A percentile compares a stretch with the other conserved stretches of the same genome.
These are phyloP conservation scores for Leccinum boreale DNA, from an alignment of 768 basidiomycete genomes.

Conservation along the genomic window DNA sequence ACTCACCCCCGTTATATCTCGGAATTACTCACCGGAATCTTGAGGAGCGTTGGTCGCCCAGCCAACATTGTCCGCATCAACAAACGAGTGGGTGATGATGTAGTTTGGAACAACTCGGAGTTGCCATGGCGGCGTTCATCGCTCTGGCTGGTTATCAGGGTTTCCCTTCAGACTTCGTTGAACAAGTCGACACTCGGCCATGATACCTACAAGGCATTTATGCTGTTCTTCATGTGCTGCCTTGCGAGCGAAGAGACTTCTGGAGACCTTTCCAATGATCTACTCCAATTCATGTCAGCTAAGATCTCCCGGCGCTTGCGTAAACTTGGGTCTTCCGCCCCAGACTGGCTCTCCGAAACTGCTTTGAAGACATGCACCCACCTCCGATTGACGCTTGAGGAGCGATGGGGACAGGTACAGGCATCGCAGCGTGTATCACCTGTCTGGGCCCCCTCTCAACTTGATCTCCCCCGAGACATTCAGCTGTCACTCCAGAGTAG, in stretches of 20 bases:
- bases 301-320: background rate
- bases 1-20: background rate
- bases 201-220: slow-evolving; percentile 30
- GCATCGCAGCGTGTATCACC: slow-evolving; percentile 12
- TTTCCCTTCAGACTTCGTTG: slow-evolving; percentile 39
- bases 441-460: slow-evolving; percentile 26
- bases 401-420: background rate
- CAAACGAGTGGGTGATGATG: slow-evolving; percentile 41
- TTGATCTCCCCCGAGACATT: slow-evolving; percentile 30
- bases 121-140: slow-evolving; percentile 48
- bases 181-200: slow-evolving; percentile 8
- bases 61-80: slow-evolving; percentile 23
- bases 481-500: slow-evolving; percentile 31
- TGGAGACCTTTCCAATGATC: background rate
- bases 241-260: slow-evolving; percentile 4
- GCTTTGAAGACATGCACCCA: background rate
- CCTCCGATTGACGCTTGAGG: background rate
- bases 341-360: background rate
- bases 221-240: slow-evolving; percentile 23
- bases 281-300: background rate
- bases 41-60: slow-evolving; percentile 33
- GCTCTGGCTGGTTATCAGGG: slow-evolving; percentile 46
- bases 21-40: slow-evolving; percentile 41
- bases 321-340: background rate
- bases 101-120: slow-evolving; percentile 11